Conservation (phyloP, 192 early-diverging fungal species). For the Podochytrium sp. region DNA sequence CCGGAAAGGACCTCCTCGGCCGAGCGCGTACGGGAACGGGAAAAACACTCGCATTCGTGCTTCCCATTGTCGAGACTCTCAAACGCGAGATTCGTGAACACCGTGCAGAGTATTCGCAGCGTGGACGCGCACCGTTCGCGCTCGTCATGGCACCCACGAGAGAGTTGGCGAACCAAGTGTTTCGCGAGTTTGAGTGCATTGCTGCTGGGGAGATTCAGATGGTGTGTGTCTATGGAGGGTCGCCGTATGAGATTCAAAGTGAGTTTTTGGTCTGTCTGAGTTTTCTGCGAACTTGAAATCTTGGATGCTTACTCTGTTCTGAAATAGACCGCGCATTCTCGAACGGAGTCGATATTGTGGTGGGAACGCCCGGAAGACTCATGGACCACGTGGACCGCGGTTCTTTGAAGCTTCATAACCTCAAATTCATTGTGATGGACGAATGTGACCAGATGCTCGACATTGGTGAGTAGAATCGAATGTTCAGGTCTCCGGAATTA, state of each 20-base stretch:
- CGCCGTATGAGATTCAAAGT: conserved; percentile 71
- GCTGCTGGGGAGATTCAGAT: conserved; percentile 60
- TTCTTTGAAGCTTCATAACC: conserved; percentile 68
- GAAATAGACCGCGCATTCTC: conserved; percentile 45
- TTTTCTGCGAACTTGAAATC: not conserved
- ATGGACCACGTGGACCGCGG: conserved; percentile 81
- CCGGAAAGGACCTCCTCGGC: conserved; percentile 77
- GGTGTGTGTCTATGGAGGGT: conserved; percentile 88
- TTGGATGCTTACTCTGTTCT: conserved; percentile 1
- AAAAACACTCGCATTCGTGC: conserved; percentile 71
- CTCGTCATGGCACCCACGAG: conserved; percentile 89
- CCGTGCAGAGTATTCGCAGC: conserved; percentile 32
- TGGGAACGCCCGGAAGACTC: conserved; percentile 95
- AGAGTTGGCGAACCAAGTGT: conserved; percentile 70
- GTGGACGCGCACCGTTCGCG: conserved; percentile 60
- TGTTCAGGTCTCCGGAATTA: not conserved
- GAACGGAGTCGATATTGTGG: conserved; percentile 80
- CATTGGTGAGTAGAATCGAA: conserved; percentile 51
- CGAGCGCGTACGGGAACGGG: conserved; percentile 62
- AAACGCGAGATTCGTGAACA: conserved; percentile 36
- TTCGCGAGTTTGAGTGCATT: conserved; percentile 59
- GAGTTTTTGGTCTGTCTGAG: conserved; percentile 14
- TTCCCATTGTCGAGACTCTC: conserved; percentile 76
- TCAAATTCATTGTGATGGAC: conserved; percentile 35
- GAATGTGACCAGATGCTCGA: conserved; percentile 86